Base-by-base conservation (phyloP, 257 asterid genomes). In the Capsicum baccatum region DNA sequence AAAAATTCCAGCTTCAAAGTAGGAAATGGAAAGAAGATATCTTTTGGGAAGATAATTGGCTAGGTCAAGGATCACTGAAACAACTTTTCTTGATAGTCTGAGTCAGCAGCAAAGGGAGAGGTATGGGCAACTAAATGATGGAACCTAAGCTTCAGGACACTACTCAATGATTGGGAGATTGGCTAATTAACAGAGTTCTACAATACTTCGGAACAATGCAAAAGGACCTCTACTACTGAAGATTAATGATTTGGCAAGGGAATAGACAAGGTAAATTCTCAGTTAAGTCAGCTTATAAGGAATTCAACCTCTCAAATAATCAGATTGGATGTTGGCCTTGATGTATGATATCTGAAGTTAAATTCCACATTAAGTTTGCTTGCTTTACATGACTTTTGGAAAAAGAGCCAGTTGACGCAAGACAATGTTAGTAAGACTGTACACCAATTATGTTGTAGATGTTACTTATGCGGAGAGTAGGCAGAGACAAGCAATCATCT, bases 1-100 rank as follows among this genome's bases (percentile, higher is more conserved):
- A 69, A 69, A 14, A 69, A 69, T 14, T 69, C 33, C 55, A 69
- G 79, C 79, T 69, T 16, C 33, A 42, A 42, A 69, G 79, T 39
- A 69, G 79, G 55, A 4, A 69, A 16, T 69, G 55, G 7, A 42
- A 39, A 35, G 33, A 16, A 69, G 12, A 69, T 39, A 39, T 16
- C 79, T 69, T 42, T 39, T 15, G 52, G 15, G 5, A 69, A 39
- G 52, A 16, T 69, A 16, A 39, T 69, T 69, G 35, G 67, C 35
- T 60, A 8, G 74, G 78, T 69, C 79, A 69, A 39, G 33, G 15
- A 42, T 39, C 79, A 69, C 8, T 42, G 55, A 42, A 69, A 69
- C 13, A 39, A 69, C 33, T 39, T 16, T 69, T 39, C 7, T 69
- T 42, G 33, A 42, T 55, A 42, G 42, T 69, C 79, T 42, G 15